A percentile compares a stretch with the other conserved stretches of the same genome.
Conservation (phyloP, 179 eudicot genomes). For the Beta corolliflora region DNA sequence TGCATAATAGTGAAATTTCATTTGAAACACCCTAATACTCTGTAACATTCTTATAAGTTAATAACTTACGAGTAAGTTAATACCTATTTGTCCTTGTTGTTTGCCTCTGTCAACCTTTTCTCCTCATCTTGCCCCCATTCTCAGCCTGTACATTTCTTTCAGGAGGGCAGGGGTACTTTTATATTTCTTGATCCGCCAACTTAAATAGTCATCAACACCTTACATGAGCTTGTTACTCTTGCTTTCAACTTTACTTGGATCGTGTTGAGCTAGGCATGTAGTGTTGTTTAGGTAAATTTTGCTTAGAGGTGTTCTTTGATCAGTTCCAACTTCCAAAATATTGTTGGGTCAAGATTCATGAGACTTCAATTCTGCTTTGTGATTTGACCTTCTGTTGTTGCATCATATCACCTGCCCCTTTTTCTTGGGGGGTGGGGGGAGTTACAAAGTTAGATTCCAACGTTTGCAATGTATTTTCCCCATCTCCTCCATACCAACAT, state of each 20-base stretch:
- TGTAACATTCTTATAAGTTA: not conserved
- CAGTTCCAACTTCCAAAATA: not conserved
- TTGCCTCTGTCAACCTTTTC: not conserved
- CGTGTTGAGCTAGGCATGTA: not conserved
- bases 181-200: not conserved
- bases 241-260: not conserved
- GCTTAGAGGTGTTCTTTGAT: not conserved
- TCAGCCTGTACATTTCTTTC: not conserved
- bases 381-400: not conserved
- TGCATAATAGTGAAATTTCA: not conserved
- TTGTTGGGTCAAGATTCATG: not conserved
- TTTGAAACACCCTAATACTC: not conserved
- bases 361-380: not conserved
- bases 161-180: not conserved
- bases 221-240: not conserved
- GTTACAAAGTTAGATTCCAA: not conserved
- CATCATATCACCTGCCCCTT: not conserved
- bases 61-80: too few species aligned
- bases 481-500: not conserved
- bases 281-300: too few species aligned
- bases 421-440: not conserved
- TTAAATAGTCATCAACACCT: slow-evolving; percentile 1
- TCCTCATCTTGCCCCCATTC: not conserved
- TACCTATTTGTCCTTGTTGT: not conserved
- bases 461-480: not conserved